Conservation (phyloP, 1,284 basidiomycete species). For the Ceratobasidium sp. region DNA sequence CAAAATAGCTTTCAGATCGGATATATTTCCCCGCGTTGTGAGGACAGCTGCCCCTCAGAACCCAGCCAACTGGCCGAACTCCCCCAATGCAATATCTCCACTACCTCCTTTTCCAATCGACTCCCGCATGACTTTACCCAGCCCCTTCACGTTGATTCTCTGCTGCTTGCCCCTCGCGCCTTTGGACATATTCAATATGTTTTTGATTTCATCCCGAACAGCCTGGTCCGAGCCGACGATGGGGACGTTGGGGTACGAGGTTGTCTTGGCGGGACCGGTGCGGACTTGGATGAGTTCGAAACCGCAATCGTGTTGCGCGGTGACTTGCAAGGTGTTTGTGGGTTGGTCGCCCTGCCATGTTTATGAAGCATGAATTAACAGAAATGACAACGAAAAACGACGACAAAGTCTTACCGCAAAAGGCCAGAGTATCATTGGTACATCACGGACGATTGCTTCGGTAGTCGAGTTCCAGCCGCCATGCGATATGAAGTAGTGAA, state of each 20-base stretch:
- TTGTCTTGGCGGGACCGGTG: slow-evolving; percentile 27
- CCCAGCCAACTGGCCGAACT: slow-evolving; percentile 6
- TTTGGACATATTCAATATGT: slow-evolving; percentile 5
- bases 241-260: neutral
- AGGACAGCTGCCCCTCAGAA: neutral
- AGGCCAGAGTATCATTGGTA: slow-evolving; percentile 28
- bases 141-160: slow-evolving; percentile 2
- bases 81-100: neutral
- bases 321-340: slow-evolving; percentile 10
- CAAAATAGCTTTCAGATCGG: no score
- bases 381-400: no score
- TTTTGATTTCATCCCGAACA: slow-evolving; percentile 12
- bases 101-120: slow-evolving; percentile 14
- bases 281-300: slow-evolving; percentile 46
- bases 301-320: slow-evolving; percentile 3
- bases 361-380: neutral
- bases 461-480: neutral
- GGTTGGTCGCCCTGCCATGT: slow-evolving; percentile 14
- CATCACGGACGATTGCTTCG: slow-evolving; percentile 17
- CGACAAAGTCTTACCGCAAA: slow-evolving; percentile 15
- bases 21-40: neutral
- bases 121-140: slow-evolving; percentile 21
- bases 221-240: slow-evolving; percentile 38
- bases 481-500: slow-evolving; percentile 25
- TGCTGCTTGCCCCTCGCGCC: slow-evolving; percentile 13